Percentiles rank a stretch among this genome's conserved stretches.
phyloP scores from a whole-genome alignment of 2,329 filamentous ascomycete genomes.

The Trichoderma afroharzianum region DNA sequence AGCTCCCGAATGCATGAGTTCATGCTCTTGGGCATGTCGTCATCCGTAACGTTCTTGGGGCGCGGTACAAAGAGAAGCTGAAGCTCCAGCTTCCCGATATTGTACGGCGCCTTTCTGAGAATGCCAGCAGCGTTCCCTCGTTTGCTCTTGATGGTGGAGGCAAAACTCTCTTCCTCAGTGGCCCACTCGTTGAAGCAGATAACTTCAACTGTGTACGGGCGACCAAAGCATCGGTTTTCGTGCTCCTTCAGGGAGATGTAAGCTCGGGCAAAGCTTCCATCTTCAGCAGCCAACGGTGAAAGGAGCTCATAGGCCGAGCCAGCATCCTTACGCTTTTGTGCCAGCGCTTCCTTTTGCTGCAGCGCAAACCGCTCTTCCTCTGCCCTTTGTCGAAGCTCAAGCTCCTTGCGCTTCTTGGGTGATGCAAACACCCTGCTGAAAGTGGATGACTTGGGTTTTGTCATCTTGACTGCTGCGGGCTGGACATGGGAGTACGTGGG shows the following conservation, averaged over 20 bases:
- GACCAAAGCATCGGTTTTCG: conserved; percentile 81
- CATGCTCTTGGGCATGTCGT: conserved; percentile 99
- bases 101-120: conserved; percentile 87
- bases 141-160: conserved; percentile 93
- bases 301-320: conserved; percentile 82
- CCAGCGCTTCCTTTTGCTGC: conserved; percentile 60
- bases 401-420: conserved; percentile 93
- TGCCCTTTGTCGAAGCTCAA: conserved; percentile 78
- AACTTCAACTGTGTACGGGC: conserved; percentile 82
- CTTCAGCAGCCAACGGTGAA: conserved; percentile 79
- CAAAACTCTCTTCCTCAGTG: conserved; percentile 72
- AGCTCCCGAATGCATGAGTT: conserved; percentile 92
- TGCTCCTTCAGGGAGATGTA: conserved; percentile 95
- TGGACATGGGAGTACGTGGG: conserved; percentile 58
- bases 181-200: conserved; percentile 99
- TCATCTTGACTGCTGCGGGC: conserved; percentile 57
- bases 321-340: conserved; percentile 58
- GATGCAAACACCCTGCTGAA: conserved; percentile 92
- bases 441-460: conserved; percentile 74
- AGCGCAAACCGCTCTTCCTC: conserved; percentile 71
- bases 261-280: conserved; percentile 90
- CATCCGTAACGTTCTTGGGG: conserved; percentile 79
- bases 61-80: conserved; percentile 94
- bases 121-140: conserved; percentile 62
- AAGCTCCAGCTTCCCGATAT: conserved; percentile 88